Base-by-base conservation (phyloP, 331 rosid genomes). In the Stylosanthes scabra region DNA sequence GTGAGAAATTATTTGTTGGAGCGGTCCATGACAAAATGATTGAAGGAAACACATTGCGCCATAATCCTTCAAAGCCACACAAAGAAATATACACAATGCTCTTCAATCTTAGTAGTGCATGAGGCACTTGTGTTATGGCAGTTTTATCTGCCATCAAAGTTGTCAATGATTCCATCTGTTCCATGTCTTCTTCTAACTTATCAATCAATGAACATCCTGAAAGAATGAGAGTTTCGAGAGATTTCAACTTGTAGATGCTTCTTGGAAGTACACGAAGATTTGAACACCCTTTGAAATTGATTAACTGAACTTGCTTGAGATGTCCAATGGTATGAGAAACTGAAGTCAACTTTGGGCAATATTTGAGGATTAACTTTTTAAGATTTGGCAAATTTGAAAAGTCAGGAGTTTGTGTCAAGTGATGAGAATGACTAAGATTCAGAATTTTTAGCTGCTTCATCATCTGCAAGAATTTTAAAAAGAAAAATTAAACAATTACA, bases 351-450 rank as follows among this genome's bases (percentile, higher is more conserved):
- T 29, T 28, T 28, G 58, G 49, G 37, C 74, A 75, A 75, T 57
- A 72, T 31, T 15, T 11, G 20, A 75, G 74, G 12, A 57, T 8
- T 8, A 85, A 40, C 49, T 74, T 80, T 77, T 79, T 65, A 7
- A 85, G 90, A 46, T 83, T 78, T 0, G 87, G 90, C 28, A 88
- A 28, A 5, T 68, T 46, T 8, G 71, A 76, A 63, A 83, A 88
- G 42, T 88, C 71, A 0, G 87, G 90, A 3, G 83, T 79, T 3
- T 7, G 13, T 6, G 28, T 77, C 15, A 88, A 34, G 78, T 66
- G 8, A 2, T 71, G 66, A 2, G 83, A 88, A 71, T 85, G 87
- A 55, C 90, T 68, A 2, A 85, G 84, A 68, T 83, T 88, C 0
- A 88, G 87, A 7, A 83, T 49, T 63, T 77, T 83, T 41, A 85